phyloP scores from a whole-genome alignment of 2,329 filamentous ascomycete genomes.

The Colletotrichum sp. region DNA sequence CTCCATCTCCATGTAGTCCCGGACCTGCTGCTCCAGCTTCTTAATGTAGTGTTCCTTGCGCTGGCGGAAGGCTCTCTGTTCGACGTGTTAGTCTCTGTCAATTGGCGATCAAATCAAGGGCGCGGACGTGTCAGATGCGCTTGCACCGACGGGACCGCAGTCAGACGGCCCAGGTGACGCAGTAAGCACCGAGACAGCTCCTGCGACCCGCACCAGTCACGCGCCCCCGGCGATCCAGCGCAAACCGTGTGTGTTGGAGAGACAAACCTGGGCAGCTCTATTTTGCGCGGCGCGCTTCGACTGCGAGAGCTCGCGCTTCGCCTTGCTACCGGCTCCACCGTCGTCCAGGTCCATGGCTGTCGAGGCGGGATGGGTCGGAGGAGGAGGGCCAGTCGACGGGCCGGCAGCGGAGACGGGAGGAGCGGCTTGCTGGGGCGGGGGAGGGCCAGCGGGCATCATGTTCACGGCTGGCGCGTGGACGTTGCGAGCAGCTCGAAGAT shows the following conservation, averaged over 20 bases:
- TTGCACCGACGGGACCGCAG: background rate
- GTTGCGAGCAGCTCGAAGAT: slow-evolving; percentile 40
- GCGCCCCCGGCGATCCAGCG: background rate
- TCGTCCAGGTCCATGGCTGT: slow-evolving; percentile 33
- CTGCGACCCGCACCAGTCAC: background rate
- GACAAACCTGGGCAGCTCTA: slow-evolving; percentile 84
- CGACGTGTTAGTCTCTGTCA: slow-evolving; percentile 23
- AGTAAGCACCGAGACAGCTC: background rate
- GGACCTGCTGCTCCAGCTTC: slow-evolving; percentile 92
- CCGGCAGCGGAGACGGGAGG: background rate
- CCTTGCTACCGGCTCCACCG: slow-evolving; percentile 64
- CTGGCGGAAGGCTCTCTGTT: slow-evolving; percentile 91
- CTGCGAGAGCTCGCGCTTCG: slow-evolving; percentile 89
- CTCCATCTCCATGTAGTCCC: slow-evolving; percentile 77
- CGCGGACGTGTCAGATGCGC: background rate
- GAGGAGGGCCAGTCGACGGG: slow-evolving; percentile 30
- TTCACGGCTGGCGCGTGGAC: slow-evolving; percentile 27
- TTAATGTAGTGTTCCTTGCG: slow-evolving; percentile 98
- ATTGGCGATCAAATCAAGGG: background rate
- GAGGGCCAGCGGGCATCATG: slow-evolving; percentile 34
- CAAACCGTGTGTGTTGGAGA: background rate
- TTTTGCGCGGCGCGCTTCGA: slow-evolving; percentile 98
- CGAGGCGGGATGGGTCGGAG: slow-evolving; percentile 29
- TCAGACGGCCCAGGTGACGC: slow-evolving; percentile 5
- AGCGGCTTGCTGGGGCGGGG: slow-evolving; percentile 14